Conservation (phyloP, 345 rosid species). For the Gynandropsis gynandra region DNA sequence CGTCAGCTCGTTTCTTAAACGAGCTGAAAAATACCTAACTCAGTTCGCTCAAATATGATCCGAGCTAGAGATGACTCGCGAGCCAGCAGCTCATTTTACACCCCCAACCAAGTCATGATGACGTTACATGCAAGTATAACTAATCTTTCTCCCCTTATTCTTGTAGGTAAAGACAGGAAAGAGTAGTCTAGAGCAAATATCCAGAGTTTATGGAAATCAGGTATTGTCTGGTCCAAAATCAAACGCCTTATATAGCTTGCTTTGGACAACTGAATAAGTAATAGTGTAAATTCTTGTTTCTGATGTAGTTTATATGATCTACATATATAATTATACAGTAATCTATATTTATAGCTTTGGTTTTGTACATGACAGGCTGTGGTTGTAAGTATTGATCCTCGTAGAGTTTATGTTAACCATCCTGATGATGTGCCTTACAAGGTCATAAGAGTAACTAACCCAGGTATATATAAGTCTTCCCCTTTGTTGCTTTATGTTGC, state of each 20-base stretch:
- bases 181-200: conserved; percentile 89
- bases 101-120: too few relatives aligned
- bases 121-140: conserved; percentile 15
- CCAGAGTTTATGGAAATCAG: conserved; percentile 95
- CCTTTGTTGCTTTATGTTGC: background rate
- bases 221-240: conserved; percentile 28
- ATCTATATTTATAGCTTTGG: background rate
- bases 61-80: too few relatives aligned
- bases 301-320: background rate
- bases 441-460: conserved; percentile 48
- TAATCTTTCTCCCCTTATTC: conserved; percentile 1
- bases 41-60: too few relatives aligned
- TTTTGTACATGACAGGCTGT: conserved; percentile 63
- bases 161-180: conserved; percentile 73
- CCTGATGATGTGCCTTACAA: conserved; percentile 73
- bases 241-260: background rate
- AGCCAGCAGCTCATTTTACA: too few relatives aligned
- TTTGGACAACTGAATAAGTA: conserved; percentile 7
- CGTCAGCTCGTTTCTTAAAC: too few relatives aligned
- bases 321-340: too few relatives aligned
- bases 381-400: conserved; percentile 97
- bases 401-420: conserved; percentile 61
- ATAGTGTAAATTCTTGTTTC: conserved; percentile 9
- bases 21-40: too few relatives aligned
- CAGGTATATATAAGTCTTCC: conserved; percentile 43